Conservation (phyloP, 768 basidiomycete species). For the Rhizopogon sp. region DNA sequence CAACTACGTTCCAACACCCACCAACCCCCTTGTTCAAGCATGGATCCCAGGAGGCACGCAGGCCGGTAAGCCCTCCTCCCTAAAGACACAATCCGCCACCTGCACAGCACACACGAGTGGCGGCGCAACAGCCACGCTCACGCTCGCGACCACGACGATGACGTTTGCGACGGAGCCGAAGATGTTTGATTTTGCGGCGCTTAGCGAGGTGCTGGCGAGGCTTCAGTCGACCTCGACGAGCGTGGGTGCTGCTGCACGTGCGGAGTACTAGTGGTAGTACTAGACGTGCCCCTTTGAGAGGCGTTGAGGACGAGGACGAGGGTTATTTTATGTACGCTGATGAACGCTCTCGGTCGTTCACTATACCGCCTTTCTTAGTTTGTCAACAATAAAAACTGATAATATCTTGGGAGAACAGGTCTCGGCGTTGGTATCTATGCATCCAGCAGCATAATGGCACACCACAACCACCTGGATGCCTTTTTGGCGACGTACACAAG, state of each 20-base stretch:
- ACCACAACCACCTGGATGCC: too few species aligned
- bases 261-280: too few species aligned
- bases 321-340: neutral
- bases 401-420: neutral
- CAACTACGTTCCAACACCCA: slow-evolving; percentile 31
- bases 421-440: too few species aligned
- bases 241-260: neutral
- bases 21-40: slow-evolving; percentile 35
- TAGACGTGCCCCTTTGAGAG: too few species aligned
- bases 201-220: slow-evolving; percentile 22
- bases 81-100: slow-evolving; percentile 10
- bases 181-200: slow-evolving; percentile 18
- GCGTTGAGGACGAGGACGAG: too few species aligned
- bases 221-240: slow-evolving; percentile 12
- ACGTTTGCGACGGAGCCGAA: slow-evolving; percentile 6
- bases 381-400: too few species aligned
- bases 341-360: neutral
- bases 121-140: neutral
- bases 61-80: slow-evolving; percentile 4
- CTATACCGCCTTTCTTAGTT: neutral
- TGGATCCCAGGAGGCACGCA: slow-evolving; percentile 28
- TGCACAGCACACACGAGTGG: slow-evolving; percentile 4
- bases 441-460: too few species aligned
- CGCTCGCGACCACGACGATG: slow-evolving; percentile 11
- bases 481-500: too few species aligned